Base-by-base conservation (phyloP, 192 early-diverging fungal species). In the Allomyces macrogynus region DNA sequence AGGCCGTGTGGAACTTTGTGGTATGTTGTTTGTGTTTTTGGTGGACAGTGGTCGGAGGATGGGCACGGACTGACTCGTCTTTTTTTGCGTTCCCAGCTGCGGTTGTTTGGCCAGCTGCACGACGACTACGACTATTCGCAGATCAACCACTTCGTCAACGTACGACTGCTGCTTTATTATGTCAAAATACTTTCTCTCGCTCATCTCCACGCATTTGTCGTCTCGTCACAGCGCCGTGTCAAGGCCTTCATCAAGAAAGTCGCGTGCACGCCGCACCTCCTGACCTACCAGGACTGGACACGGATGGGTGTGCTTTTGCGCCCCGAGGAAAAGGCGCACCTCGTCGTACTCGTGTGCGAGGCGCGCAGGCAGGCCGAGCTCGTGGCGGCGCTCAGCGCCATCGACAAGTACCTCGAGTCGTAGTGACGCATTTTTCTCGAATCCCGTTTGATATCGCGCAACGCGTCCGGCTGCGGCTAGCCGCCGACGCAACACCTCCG, bases 261-360 rank as follows among this genome's bases (percentile, higher is more conserved):
- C 71, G 72, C 49, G 4, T 20, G 16, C 16, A 20, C 49, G 9
- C 49, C 49, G 49, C 49, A 57, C 49, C 12, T n/a, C 12, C 49
- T 57, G 1, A 57, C 49, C 42, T 68, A 65, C 32, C 70, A 69
- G 10, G 81, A 82, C 64, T 82, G 79, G 76, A 72, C 69, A 5
- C 71, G 73, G 61, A 73, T 80, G 67, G 79, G 79, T 10, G 69
- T 80, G 64, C 70, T 73, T n/a, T 65, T 82, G 18, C 67, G 79
- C 43, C 73, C 75, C 9, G 81, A 82, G 69, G 81, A 82, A 62
- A 78, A 80, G 64, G 80, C 79, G 61, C 81, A 80, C 61, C 67
- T 82, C 32, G 79, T 77, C 44, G 64, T 82, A 11, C 69, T 82
- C 63, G 70, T 77, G 14, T 72, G 74, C 42, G 75, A 80, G 64